Conservation (phyloP, 768 basidiomycete species). For the Neoboletus magnificus region DNA sequence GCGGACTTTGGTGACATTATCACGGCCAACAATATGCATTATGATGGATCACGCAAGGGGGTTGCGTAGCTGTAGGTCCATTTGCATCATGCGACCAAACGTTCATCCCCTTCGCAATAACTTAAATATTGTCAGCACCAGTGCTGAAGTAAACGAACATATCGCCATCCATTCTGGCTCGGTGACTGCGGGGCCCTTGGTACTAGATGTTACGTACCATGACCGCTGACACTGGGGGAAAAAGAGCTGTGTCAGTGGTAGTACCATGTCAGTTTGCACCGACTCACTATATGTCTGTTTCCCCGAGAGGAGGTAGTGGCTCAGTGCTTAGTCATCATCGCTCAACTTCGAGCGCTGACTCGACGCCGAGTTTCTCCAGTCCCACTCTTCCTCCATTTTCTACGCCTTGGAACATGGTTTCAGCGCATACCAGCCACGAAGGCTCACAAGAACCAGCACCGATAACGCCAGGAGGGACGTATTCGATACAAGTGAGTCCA, state of each 20-base stretch:
- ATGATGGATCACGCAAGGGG: not conserved
- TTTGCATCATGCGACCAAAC: not conserved
- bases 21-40: not conserved
- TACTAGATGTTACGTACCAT: conserved; percentile 2
- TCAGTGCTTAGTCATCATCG: conserved; percentile 23
- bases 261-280: not conserved
- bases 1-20: not conserved
- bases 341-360: not conserved
- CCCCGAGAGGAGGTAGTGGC: conserved; percentile 1
- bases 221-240: not conserved
- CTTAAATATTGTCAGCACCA: not conserved
- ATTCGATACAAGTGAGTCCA: conserved; percentile 64
- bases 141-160: not conserved
- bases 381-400: not conserved
- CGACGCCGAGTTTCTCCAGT: not conserved
- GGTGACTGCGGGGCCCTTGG: not conserved
- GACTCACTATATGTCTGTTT: not conserved
- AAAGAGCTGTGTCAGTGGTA: too few species aligned
- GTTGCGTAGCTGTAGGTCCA: not conserved
- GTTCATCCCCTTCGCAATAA: not conserved
- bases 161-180: not conserved
- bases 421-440: conserved; percentile 31
- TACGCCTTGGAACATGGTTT: conserved; percentile 25
- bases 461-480: conserved; percentile 71
- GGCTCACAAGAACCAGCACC: conserved; percentile 51